These are phyloP conservation scores for Sphaerobolus stellatus DNA, from an alignment of 1,284 basidiomycete genomes.

Conservation along the genomic window DNA sequence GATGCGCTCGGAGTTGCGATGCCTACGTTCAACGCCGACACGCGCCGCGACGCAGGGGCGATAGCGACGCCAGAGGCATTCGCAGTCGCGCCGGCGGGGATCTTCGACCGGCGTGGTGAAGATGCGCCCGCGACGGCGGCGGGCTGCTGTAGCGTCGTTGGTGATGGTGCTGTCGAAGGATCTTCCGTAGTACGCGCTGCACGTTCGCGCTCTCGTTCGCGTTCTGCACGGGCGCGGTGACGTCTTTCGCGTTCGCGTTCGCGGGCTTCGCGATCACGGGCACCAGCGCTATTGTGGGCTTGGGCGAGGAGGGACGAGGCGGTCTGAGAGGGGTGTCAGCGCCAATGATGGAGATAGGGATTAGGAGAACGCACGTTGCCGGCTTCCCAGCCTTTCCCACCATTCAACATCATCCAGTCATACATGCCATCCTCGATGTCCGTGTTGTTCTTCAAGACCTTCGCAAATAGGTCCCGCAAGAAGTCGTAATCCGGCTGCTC, in stretches of 20 bases:
- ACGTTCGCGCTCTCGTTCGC: slow-evolving; percentile 48
- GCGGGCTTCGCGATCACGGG: slow-evolving; percentile 46
- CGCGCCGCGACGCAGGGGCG: slow-evolving; percentile 6
- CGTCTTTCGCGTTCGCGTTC: slow-evolving; percentile 40
- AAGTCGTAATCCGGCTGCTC: slow-evolving; percentile 98
- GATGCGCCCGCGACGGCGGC: neutral
- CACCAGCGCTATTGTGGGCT: slow-evolving; percentile 40
- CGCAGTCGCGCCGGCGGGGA: too few species aligned
- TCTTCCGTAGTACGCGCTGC: slow-evolving; percentile 51
- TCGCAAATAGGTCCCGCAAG: slow-evolving; percentile 89
- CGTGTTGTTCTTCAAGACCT: slow-evolving; percentile 85
- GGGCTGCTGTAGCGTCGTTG: neutral
- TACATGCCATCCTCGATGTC: slow-evolving; percentile 93
- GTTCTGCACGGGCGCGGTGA: slow-evolving; percentile 35
- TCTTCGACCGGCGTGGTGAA: neutral
- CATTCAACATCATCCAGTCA: slow-evolving; percentile 97
- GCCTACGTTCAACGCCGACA: neutral
- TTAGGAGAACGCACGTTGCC: slow-evolving; percentile 51
- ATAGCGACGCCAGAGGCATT: slow-evolving; percentile 3
- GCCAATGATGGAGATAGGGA: slow-evolving; percentile 6
- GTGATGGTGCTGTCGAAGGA: slow-evolving; percentile 5
- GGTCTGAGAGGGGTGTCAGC: slow-evolving; percentile 33
- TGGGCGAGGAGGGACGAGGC: slow-evolving; percentile 48
- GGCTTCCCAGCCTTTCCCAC: slow-evolving; percentile 87
- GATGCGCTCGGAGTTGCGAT: neutral